Percentiles rank a stretch among this genome's conserved stretches.
Conservation (phyloP, 768 basidiomycete genomes). For the Porpolomopsis calyptriformis region DNA sequence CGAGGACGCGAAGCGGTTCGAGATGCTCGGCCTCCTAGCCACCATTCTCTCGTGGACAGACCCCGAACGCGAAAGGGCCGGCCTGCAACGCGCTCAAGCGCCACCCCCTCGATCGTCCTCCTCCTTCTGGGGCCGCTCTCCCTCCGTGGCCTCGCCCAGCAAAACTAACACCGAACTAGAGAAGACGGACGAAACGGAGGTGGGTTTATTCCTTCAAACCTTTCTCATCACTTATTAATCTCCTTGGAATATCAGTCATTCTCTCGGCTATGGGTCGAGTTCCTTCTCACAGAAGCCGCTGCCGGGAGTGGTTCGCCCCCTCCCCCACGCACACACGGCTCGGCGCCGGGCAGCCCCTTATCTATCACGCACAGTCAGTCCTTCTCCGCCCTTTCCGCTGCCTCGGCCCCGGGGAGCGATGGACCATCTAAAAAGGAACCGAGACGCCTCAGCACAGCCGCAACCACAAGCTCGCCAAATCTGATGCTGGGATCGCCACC, state of each 20-base stretch:
- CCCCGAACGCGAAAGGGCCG: conserved; percentile 82
- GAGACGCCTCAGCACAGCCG: conserved; percentile 17
- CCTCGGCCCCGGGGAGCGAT: neutral
- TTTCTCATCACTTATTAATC: neutral
- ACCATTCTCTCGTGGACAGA: conserved; percentile 93
- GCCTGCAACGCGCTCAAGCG: conserved; percentile 49
- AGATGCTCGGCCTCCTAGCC: conserved; percentile 84
- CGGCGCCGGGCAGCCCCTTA: conserved; percentile 26
- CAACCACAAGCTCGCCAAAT: conserved; percentile 27
- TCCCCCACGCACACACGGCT: conserved; percentile 21
- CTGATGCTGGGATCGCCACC: conserved; percentile 16
- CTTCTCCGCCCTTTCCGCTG: conserved; percentile 9
- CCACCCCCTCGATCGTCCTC: conserved; percentile 14
- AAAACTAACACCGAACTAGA: conserved; percentile 48
- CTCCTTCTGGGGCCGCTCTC: conserved; percentile 35
- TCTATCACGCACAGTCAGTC: conserved; percentile 2
- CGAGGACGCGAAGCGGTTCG: conserved; percentile 89
- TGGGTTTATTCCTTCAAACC: conserved; percentile 19
- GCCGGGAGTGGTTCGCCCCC: conserved; percentile 25
- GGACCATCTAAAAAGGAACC: conserved; percentile 17
- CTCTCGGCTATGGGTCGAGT: conserved; percentile 96
- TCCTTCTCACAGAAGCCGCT: conserved; percentile 84
- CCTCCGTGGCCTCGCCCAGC: conserved; percentile 24
- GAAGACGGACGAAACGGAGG: conserved; percentile 80
- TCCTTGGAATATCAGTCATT: conserved; percentile 61